These are phyloP conservation scores for Populus simonii DNA, from an alignment of 345 rosid genomes.

Conservation along the genomic window DNA sequence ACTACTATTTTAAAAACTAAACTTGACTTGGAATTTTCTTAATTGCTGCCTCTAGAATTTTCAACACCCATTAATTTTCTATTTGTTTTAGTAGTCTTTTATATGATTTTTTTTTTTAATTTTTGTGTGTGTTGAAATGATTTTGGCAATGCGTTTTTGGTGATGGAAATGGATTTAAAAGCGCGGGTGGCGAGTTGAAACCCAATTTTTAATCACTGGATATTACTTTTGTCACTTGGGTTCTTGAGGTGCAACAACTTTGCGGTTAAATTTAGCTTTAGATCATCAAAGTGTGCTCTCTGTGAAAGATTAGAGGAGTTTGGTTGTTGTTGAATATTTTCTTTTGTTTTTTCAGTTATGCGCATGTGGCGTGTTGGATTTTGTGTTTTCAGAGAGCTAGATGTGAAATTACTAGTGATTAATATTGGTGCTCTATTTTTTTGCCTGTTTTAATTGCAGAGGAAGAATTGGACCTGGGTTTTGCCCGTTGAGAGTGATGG, in stretches of 20 bases:
- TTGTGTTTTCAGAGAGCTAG: neutral
- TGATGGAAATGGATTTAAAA: neutral
- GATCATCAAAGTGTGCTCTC: neutral
- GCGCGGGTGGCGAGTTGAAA: neutral
- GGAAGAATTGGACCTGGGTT: neutral
- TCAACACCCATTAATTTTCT: neutral
- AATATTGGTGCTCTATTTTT: neutral
- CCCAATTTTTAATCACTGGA: neutral
- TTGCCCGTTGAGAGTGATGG: constrained; percentile 6
- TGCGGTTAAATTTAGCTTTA: neutral
- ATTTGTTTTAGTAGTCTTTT: neutral
- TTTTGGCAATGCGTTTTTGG: neutral
- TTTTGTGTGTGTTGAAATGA: neutral
- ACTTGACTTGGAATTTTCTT: constrained; percentile 7
- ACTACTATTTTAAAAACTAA: constrained; percentile 4
- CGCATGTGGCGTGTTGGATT: neutral
- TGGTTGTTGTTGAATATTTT: neutral
- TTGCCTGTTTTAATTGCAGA: constrained; percentile 20
- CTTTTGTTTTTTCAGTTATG: neutral
- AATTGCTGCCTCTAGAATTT: neutral
- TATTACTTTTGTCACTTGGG: neutral
- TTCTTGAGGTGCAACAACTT: neutral
- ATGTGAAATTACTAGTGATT: neutral
- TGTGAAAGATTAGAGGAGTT: neutral
- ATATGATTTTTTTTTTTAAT: neutral